phyloP scores from a whole-genome alignment of 2,329 filamentous ascomycete genomes.

The Pseudocercospora musae region DNA sequence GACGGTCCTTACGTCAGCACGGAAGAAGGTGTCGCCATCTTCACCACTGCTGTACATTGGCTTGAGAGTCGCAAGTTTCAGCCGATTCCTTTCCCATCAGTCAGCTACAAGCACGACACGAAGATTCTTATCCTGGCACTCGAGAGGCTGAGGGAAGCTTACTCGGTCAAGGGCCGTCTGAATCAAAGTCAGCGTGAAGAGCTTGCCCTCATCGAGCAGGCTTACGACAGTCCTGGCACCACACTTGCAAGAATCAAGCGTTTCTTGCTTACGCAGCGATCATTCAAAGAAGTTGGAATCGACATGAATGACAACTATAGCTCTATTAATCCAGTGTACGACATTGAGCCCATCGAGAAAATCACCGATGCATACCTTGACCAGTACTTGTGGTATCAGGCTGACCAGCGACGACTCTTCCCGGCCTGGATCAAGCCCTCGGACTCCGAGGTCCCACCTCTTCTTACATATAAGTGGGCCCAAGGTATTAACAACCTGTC shows the following conservation, averaged over 20 bases:
- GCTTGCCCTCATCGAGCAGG: slow-evolving; percentile 92
- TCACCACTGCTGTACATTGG: slow-evolving; percentile 98
- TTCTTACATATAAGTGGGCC: slow-evolving; percentile 97
- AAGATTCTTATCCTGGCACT: slow-evolving; percentile 96
- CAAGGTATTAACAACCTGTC: slow-evolving; percentile 98
- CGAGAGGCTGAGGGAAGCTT: slow-evolving; percentile 88
- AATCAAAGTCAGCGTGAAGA: slow-evolving; percentile 98
- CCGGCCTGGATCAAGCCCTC: slow-evolving; percentile 99
- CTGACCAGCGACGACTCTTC: slow-evolving; percentile 94
- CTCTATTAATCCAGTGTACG: slow-evolving; percentile 98
- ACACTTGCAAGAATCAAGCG: slow-evolving; percentile 95
- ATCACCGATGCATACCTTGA: slow-evolving; percentile 98
- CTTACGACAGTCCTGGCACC: slow-evolving; percentile 95
- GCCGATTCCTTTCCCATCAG: slow-evolving; percentile 96
- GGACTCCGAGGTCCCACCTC: slow-evolving; percentile 91
- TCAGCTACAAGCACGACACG: slow-evolving; percentile 99
- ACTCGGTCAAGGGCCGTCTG: slow-evolving; percentile 93
- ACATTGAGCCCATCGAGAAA: slow-evolving; percentile 98
- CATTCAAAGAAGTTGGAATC: slow-evolving; percentile 98
- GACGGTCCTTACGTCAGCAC: slow-evolving; percentile 98
- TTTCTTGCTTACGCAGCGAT: slow-evolving; percentile 91
- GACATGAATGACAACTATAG: slow-evolving; percentile 99
- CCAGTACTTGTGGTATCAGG: slow-evolving; percentile 98
- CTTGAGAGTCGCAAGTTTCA: slow-evolving; percentile 97
- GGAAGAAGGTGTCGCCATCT: slow-evolving; percentile 96